These are phyloP conservation scores for Bauhinia variegata DNA, from an alignment of 306 rosid genomes.

Conservation along the genomic window DNA sequence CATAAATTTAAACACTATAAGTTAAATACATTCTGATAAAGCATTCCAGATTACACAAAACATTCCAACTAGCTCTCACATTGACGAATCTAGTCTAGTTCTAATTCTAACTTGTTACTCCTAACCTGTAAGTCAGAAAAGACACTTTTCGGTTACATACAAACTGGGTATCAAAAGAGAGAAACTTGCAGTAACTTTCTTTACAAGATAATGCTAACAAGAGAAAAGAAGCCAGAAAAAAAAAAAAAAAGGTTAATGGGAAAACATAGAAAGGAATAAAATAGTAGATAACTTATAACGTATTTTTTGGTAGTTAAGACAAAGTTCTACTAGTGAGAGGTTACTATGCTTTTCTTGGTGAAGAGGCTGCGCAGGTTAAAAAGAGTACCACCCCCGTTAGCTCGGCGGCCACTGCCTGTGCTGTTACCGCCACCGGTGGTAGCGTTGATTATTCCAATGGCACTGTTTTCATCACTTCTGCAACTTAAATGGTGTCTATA, in stretches of 20 bases:
- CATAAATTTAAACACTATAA: slow-evolving; percentile 10
- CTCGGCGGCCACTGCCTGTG: slow-evolving; percentile 27
- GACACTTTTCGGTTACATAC: slow-evolving; percentile 32
- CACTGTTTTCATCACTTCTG: slow-evolving; percentile 60
- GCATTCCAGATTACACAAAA: slow-evolving; percentile 37
- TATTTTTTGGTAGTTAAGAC: background rate
- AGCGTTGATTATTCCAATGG: slow-evolving; percentile 31
- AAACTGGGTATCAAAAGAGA: background rate
- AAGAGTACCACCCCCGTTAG: slow-evolving; percentile 54
- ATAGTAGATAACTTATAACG: no score
- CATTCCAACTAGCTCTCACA: slow-evolving; percentile 38
- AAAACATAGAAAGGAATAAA: background rate
- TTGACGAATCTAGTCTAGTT: slow-evolving; percentile 24
- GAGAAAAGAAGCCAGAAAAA: background rate
- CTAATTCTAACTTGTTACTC: background rate
- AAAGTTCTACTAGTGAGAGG: slow-evolving; percentile 50
- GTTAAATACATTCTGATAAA: slow-evolving; percentile 30
- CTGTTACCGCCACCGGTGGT: slow-evolving; percentile 24
- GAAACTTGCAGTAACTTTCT: slow-evolving; percentile 35
- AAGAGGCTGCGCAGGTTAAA: slow-evolving; percentile 83
- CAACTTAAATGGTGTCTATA: slow-evolving; percentile 72
- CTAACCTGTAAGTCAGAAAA: slow-evolving; percentile 30
- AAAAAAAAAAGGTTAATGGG: slow-evolving; percentile 19
- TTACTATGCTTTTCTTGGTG: slow-evolving; percentile 66
- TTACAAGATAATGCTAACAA: slow-evolving; percentile 15